phyloP scores from a whole-genome alignment of 768 basidiomycete genomes.

The Leccinum incarnatum region DNA sequence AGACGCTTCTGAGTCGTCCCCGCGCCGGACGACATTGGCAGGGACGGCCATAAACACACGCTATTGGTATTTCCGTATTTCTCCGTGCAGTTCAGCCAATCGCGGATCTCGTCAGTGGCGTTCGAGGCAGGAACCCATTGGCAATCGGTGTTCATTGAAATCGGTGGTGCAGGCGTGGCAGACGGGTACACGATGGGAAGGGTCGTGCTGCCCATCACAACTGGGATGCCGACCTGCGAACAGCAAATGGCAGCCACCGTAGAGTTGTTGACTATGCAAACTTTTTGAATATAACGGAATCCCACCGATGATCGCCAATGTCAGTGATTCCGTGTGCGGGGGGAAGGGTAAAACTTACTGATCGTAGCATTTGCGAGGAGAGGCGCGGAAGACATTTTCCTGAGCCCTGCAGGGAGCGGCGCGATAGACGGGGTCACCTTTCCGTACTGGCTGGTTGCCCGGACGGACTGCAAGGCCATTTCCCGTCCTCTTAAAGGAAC shows the following conservation, averaged over 20 bases:
- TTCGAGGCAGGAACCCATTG: not conserved
- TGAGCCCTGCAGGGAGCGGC: not conserved
- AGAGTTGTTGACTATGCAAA: not conserved
- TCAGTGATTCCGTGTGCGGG: not conserved
- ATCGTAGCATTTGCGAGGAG: not conserved
- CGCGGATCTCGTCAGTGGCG: not conserved
- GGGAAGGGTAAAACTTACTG: not conserved
- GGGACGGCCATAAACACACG: not conserved
- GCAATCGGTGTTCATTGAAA: not conserved
- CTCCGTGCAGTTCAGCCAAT: not conserved
- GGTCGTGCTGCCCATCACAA: not conserved
- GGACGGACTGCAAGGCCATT: not conserved
- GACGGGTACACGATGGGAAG: not conserved
- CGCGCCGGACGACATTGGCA: not conserved
- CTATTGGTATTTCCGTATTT: not conserved
- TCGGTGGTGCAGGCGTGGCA: not conserved
- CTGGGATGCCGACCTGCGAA: not conserved
- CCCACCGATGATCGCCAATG: not conserved
- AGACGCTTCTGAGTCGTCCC: not conserved
- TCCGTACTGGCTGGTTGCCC: not conserved
- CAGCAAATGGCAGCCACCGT: not conserved
- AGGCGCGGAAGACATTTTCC: not conserved
- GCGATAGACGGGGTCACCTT: not conserved
- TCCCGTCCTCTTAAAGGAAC: not conserved
- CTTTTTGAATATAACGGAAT: not conserved